Evolutionary conservation across 352 stramenopile genomes (phyloP), one percentile per base, ranked within the genome.

Genomic region (Phytophthora europaea): DNA sequence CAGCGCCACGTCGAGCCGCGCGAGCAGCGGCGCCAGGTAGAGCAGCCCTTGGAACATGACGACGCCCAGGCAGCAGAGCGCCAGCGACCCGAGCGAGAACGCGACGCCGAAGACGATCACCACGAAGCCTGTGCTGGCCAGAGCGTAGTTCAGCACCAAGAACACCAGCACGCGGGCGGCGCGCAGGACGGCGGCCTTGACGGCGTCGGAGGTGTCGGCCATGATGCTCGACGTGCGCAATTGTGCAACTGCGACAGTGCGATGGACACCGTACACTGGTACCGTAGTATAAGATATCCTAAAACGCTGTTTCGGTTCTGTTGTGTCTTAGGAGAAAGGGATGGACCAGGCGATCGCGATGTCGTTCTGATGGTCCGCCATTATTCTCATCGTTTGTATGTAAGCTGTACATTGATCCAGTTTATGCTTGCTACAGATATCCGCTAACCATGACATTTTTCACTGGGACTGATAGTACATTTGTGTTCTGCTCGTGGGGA

Each of bases 31-130:
- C 15, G 88, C 74, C 48, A 86, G 23, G 26, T 88, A 84, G 36
- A 95, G 70, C 62, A 94, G 67, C 15, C 89, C 53, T n/a, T 88
- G 80, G 65, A 94, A 90, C 34, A 90, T 70, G 34, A 89, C 67
- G 31, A 94, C 63, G 15, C 88, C 88, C 9, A 93, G 34, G 38
- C 84, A 90, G 72, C 85, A 95, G 10, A 95, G 64, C 52, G 85
- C 81, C 38, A 95, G 60, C 40, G 92, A 76, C 20, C 76, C 70
- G 13, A 88, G 62, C 31, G 83, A 81, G 50, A 91, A 70, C 15
- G 74, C 80, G 10, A 89, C 43, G n/a, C 81, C 84, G 12, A 72
- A 78, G n/a, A 88, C 31, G 26, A 93, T 72, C 12, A 90, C 63
- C 26, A 79, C 71, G 56, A 93, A 95, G 33, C 77, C 79, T 0